phyloP scores from a whole-genome alignment of 1,284 basidiomycete genomes.

The Xerocomus amazonicus region DNA sequence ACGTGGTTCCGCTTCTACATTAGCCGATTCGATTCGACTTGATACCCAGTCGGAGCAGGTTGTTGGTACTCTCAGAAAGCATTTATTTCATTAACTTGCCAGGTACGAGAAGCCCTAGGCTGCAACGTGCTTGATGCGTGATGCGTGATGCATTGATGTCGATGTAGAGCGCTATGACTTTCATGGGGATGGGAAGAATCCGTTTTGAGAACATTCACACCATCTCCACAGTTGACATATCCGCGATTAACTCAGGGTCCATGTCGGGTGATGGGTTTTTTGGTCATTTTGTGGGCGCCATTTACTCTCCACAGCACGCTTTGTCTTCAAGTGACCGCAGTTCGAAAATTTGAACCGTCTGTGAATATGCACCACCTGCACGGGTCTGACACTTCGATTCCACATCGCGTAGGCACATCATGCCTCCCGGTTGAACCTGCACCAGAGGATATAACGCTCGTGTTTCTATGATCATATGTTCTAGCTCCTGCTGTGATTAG shows the following conservation, averaged over 20 bases:
- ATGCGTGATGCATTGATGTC: too few relatives aligned
- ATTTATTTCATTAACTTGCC: too few relatives aligned
- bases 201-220: neutral
- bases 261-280: neutral
- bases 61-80: too few relatives aligned
- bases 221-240: neutral
- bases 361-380: neutral
- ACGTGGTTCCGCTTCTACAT: too few relatives aligned
- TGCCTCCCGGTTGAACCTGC: slow-evolving; percentile 4
- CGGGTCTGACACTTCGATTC: neutral
- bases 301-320: slow-evolving; percentile 9
- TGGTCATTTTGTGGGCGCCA: neutral
- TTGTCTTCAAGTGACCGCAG: neutral
- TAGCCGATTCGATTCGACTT: too few relatives aligned
- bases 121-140: too few relatives aligned
- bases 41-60: too few relatives aligned
- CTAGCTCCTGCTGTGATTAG: neutral
- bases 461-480: neutral
- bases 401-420: neutral
- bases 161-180: too few relatives aligned
- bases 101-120: too few relatives aligned
- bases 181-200: too few relatives aligned
- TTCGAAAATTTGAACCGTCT: neutral
- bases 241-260: neutral
- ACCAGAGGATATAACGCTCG: slow-evolving; percentile 7